phyloP scores from a whole-genome alignment of 106 monocot species.

The Platanthera guangdongensis region DNA sequence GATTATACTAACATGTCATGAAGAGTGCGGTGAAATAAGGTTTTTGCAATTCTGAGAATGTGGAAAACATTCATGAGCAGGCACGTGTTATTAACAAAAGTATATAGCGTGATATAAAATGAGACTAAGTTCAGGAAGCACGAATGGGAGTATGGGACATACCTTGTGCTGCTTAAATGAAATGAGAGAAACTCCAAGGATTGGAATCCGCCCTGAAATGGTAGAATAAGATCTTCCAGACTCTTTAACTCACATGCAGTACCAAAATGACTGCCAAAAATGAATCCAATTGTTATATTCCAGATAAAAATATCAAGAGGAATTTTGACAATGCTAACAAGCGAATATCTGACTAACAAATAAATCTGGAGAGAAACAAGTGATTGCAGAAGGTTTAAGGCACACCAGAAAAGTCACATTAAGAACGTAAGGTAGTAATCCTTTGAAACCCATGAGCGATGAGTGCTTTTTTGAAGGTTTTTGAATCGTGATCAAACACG shows the following conservation, averaged over 20 bases:
- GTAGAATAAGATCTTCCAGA: neutral
- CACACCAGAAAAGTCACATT: neutral
- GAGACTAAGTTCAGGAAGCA: neutral
- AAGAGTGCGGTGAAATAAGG: too few species aligned
- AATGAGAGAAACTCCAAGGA: neutral
- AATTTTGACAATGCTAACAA: neutral
- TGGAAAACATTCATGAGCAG: neutral
- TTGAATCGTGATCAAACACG: too few species aligned
- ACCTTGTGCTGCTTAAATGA: constrained; percentile 2
- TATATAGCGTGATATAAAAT: neutral
- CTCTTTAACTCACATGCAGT: neutral
- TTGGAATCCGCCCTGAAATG: neutral
- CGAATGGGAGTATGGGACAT: neutral
- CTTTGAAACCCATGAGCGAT: neutral
- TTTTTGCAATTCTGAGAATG: too few species aligned
- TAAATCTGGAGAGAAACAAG: neutral
- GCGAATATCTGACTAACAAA: neutral
- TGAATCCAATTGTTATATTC: neutral
- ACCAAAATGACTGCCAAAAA: constrained; percentile 1
- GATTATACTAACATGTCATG: too few species aligned
- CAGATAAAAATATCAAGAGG: neutral
- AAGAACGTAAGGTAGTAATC: neutral
- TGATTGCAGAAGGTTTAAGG: neutral
- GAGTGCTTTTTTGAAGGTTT: too few species aligned
- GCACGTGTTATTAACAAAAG: neutral